phyloP scores from a whole-genome alignment of 306 rosid species.

The Vigna reflexopilosa region DNA sequence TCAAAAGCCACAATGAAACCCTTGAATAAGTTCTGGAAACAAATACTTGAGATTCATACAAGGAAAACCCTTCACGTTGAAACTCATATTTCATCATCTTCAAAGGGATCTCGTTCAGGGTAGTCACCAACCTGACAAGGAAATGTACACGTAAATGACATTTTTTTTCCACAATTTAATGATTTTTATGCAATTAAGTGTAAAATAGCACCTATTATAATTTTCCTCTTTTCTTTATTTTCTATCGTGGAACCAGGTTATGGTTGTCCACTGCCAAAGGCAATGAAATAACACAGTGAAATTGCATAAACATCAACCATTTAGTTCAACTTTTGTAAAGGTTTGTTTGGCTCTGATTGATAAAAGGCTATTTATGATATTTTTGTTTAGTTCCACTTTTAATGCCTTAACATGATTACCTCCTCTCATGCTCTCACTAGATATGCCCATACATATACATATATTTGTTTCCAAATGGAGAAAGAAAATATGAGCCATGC shows the following conservation, averaged over 20 bases:
- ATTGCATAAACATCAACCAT: conserved; percentile 16
- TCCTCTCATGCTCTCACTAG: no score
- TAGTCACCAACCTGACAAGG: conserved; percentile 84
- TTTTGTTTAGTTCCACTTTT: neutral
- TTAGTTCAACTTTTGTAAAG: neutral
- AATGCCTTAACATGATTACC: neutral
- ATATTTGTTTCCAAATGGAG: neutral
- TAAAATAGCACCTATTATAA: neutral
- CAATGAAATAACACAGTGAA: neutral
- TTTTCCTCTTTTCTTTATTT: neutral
- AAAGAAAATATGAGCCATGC: neutral
- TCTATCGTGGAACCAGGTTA: neutral
- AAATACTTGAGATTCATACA: neutral
- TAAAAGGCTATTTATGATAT: neutral
- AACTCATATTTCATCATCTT: conserved; percentile 81
- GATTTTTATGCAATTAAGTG: neutral
- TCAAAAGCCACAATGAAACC: neutral
- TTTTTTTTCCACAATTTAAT: neutral
- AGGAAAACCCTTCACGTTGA: neutral
- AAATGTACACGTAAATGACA: neutral
- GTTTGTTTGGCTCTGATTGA: neutral
- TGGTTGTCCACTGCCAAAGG: neutral
- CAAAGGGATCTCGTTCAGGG: conserved; percentile 92
- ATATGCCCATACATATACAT: neutral
- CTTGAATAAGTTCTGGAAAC: neutral